These are phyloP conservation scores for Metschnikowia vanudenii DNA, from an alignment of 805 yeast genomes.

Conservation along the genomic window DNA sequence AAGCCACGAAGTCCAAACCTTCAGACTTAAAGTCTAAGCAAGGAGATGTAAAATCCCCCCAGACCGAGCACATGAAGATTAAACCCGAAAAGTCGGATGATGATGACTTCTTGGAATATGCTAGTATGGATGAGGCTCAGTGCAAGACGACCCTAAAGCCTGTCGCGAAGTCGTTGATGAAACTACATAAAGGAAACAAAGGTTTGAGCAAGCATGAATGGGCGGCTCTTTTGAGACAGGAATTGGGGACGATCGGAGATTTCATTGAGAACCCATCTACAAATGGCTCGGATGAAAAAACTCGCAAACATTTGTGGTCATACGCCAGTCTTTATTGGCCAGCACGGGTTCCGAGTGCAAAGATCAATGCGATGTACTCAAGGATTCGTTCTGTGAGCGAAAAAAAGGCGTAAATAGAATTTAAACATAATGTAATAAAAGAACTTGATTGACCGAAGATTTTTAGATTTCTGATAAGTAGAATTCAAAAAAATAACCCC, in stretches of 20 bases:
- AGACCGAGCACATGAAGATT: slow-evolving; percentile 17
- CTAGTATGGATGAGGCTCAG: slow-evolving; percentile 71
- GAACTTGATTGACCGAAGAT: neutral
- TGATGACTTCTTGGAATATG: slow-evolving; percentile 51
- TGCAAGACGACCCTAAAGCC: slow-evolving; percentile 64
- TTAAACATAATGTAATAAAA: neutral
- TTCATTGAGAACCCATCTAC: slow-evolving; percentile 49
- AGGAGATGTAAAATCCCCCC: slow-evolving; percentile 9
- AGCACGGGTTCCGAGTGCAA: slow-evolving; percentile 68
- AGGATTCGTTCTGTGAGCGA: slow-evolving; percentile 43
- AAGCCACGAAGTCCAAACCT: slow-evolving; percentile 13
- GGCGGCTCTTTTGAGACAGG: slow-evolving; percentile 67
- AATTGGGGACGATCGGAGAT: slow-evolving; percentile 71
- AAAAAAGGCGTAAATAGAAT: slow-evolving; percentile 10
- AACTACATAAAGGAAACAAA: slow-evolving; percentile 66
- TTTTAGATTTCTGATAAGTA: too few relatives aligned
- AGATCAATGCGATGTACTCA: slow-evolving; percentile 73
- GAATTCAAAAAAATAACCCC: too few relatives aligned
- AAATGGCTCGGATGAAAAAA: slow-evolving; percentile 31
- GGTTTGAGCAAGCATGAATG: slow-evolving; percentile 76
- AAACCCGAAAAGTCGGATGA: slow-evolving; percentile 27
- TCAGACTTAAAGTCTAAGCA: slow-evolving; percentile 24
- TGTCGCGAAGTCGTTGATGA: slow-evolving; percentile 62
- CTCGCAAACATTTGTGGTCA: slow-evolving; percentile 73
- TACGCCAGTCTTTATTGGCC: slow-evolving; percentile 89